These are phyloP conservation scores for Cercophora sp. DNA, from an alignment of 495 filamentous ascomycete species.

Conservation along the genomic window DNA sequence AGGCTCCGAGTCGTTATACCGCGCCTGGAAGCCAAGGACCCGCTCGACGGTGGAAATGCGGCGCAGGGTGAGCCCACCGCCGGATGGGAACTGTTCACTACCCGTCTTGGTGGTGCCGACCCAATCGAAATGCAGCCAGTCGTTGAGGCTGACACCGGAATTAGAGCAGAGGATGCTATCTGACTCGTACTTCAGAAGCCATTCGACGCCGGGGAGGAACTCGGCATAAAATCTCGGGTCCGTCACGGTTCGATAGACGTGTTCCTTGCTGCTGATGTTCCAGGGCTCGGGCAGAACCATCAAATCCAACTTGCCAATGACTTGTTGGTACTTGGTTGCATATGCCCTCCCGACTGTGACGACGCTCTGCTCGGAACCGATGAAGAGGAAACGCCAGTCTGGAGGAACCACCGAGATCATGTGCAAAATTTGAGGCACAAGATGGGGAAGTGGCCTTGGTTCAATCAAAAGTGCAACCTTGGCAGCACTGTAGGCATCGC, in stretches of 20 bases:
- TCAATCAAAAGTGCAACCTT: conserved; percentile 51
- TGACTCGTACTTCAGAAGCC: conserved; percentile 44
- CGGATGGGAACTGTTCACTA: conserved; percentile 41
- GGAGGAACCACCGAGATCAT: conserved; percentile 49
- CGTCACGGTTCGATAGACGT: conserved; percentile 40
- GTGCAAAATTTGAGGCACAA: conserved; percentile 44
- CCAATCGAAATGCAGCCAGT: conserved; percentile 47
- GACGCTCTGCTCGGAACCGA: conserved; percentile 41
- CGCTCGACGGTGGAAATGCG: conserved; percentile 39
- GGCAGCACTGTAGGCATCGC: conserved; percentile 36
- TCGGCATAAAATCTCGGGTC: conserved; percentile 45
- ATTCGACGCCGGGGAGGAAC: conserved; percentile 41
- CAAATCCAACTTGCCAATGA: conserved; percentile 46
- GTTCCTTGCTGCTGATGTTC: conserved; percentile 40
- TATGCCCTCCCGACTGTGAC: conserved; percentile 35
- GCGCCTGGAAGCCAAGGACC: conserved; percentile 39
- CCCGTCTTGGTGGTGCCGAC: conserved; percentile 40
- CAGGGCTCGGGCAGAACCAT: conserved; percentile 38
- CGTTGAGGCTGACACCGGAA: conserved; percentile 40
- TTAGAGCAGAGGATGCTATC: conserved; percentile 51
- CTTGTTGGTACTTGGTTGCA: conserved; percentile 40
- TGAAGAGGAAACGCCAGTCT: conserved; percentile 50
- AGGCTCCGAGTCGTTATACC: conserved; percentile 41
- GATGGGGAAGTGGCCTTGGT: conserved; percentile 38
- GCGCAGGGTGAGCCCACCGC: conserved; percentile 50